Conservation (phyloP, 148 eudicot species). For the Amaranthus hypochondriacus region DNA sequence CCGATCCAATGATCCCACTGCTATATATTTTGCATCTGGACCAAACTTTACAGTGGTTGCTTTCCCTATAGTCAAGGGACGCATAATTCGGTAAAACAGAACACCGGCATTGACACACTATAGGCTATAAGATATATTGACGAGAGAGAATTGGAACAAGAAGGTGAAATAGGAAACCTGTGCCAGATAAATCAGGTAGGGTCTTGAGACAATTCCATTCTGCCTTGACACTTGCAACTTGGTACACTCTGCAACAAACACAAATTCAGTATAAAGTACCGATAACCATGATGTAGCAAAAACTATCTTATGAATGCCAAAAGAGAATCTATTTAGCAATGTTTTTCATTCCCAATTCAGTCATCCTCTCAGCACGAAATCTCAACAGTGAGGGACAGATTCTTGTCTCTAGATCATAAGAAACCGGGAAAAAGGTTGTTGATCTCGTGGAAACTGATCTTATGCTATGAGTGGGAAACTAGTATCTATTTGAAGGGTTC, state of each 20-base stretch:
- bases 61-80: conserved; percentile 52
- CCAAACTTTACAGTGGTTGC: conserved; percentile 73
- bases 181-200: conserved; percentile 92
- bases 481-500: too few relatives aligned
- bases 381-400: too few relatives aligned
- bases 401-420: too few relatives aligned
- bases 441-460: too few relatives aligned
- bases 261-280: not conserved
- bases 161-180: conserved; percentile 44
- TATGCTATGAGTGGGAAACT: too few relatives aligned
- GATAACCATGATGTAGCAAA: not conserved
- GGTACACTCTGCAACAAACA: conserved; percentile 66
- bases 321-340: not conserved
- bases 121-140: too few relatives aligned
- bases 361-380: not conserved
- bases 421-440: too few relatives aligned
- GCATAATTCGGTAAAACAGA: not conserved
- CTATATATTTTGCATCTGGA: conserved; percentile 80
- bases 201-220: conserved; percentile 88
- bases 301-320: not conserved
- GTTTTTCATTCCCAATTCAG: not conserved
- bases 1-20: conserved; percentile 86
- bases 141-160: not conserved
- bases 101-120: not conserved
- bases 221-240: conserved; percentile 87